These are phyloP conservation scores for Myxozyma lipomycoides DNA, from an alignment of 805 yeast genomes.

Conservation along the genomic window DNA sequence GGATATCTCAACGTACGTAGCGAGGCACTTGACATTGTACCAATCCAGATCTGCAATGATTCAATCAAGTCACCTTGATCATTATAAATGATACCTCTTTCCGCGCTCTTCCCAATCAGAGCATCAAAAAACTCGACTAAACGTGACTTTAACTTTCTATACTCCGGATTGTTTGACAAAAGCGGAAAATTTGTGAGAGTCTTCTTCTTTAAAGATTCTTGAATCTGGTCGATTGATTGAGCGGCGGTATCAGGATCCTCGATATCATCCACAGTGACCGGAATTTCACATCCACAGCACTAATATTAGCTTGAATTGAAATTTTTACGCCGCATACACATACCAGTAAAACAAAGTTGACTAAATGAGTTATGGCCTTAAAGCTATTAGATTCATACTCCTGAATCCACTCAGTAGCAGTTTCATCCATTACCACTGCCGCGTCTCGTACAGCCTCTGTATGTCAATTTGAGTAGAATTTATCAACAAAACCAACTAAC, in stretches of 20 bases:
- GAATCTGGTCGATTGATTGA: constrained; percentile 70
- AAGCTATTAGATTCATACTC: constrained; percentile 45
- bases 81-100: constrained; percentile 54
- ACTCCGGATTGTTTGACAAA: constrained; percentile 47
- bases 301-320: neutral
- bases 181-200: constrained; percentile 70
- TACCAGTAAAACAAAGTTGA: constrained; percentile 61
- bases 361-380: constrained; percentile 54
- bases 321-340: neutral
- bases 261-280: constrained; percentile 65
- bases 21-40: constrained; percentile 64
- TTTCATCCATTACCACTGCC: constrained; percentile 48
- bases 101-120: constrained; percentile 53
- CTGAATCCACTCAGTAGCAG: constrained; percentile 58
- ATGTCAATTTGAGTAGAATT: too few relatives aligned
- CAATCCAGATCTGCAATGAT: constrained; percentile 67
- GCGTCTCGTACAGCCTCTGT: constrained; percentile 51
- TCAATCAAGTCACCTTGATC: constrained; percentile 44
- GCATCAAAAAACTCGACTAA: constrained; percentile 54
- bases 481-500: too few relatives aligned
- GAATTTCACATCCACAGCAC: constrained; percentile 25
- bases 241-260: constrained; percentile 62
- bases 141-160: constrained; percentile 50
- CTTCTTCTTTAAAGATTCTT: constrained; percentile 40
- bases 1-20: constrained; percentile 68